Evolutionary conservation across 257 asterid species (phyloP), one percentile per base, ranked within the genome.

Genomic region (Solanum appendiculatum): DNA sequence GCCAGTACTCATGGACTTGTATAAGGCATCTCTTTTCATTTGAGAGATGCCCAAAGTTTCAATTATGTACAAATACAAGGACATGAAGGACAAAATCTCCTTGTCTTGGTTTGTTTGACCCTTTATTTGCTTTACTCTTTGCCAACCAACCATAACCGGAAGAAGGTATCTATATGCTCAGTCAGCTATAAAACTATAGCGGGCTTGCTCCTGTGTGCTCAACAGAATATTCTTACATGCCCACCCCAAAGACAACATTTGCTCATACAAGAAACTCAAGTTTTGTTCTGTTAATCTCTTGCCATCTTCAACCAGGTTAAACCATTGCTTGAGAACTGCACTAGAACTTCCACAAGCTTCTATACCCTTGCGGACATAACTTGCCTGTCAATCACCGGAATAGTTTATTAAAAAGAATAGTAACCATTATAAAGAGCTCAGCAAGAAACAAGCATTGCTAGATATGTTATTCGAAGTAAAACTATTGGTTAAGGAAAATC

Each of bases 221-320:
- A 94, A 86, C 11, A 96, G 99, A 83, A 96, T 87, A 89, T 93
- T 93, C 83, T 87, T 92, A 86, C 94, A 94, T 81, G 89, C 90
- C 99, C 98, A 95, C 18, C 99, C 98, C 34, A 87, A 33, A 37
- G 82, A 88, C 37, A 88, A 88, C 98, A 96, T 92, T 86, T 92
- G 90, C 37, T 93, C 95, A 64, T 82, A 87, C 83, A 97, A 75
- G 60, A 64, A 20, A 36, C 56, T 75, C 36, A 91, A 44, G 85
- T 92, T 91, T 36, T 13, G 56, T 87, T 78, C 42, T 0, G 98
- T 93, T 54, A 63, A 88, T 88, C 75, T 84, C 91, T 91, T 94
- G 91, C 98, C 93, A 69, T 93, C 93, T 82, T 94, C 94, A 83
- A 88, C 88, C 90, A 97, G 90, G 12, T 44, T 64, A 78, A 89